Conservation (phyloP, 352 stramenopile genomes). For the Phytophthora cactorum region DNA sequence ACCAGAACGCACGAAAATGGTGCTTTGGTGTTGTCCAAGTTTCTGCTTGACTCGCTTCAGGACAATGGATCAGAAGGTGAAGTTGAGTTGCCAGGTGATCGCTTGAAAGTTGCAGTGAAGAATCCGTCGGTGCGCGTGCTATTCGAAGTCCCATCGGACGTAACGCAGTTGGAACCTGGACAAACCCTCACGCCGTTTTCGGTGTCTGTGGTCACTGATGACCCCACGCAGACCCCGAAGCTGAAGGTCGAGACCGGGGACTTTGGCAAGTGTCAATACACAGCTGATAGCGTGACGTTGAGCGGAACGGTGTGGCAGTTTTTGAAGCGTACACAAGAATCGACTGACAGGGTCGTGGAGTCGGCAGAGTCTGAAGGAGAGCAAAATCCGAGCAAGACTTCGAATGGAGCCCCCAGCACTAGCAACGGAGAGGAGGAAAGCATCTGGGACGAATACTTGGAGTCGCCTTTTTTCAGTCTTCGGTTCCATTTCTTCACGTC, state of each 20-base stretch:
- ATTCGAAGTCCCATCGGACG: slow-evolving; percentile 64
- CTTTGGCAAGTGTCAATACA: slow-evolving; percentile 78
- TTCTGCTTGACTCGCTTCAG: slow-evolving; percentile 38
- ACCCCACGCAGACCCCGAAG: slow-evolving; percentile 42
- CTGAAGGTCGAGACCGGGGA: slow-evolving; percentile 65
- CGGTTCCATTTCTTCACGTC: slow-evolving; percentile 79
- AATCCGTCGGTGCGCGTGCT: slow-evolving; percentile 66
- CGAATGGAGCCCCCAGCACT: background rate
- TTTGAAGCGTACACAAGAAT: slow-evolving; percentile 41
- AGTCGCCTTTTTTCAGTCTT: slow-evolving; percentile 69
- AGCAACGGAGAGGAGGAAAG: slow-evolving; percentile 16
- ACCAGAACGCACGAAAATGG: slow-evolving; percentile 61
- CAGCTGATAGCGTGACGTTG: slow-evolving; percentile 56
- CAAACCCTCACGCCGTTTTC: slow-evolving; percentile 58
- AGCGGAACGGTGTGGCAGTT: slow-evolving; percentile 61
- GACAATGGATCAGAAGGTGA: slow-evolving; percentile 9
- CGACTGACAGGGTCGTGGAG: slow-evolving; percentile 17
- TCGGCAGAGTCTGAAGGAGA: slow-evolving; percentile 1
- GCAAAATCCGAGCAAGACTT: background rate
- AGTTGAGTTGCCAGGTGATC: slow-evolving; percentile 41
- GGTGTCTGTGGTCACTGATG: slow-evolving; percentile 54
- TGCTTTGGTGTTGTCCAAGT: slow-evolving; percentile 64
- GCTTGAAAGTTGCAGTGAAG: slow-evolving; percentile 64
- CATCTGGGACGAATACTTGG: slow-evolving; percentile 72
- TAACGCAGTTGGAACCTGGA: slow-evolving; percentile 44